Base-by-base conservation (phyloP, 2,329 filamentous ascomycete genomes). In the Plenodomus biglobosus region DNA sequence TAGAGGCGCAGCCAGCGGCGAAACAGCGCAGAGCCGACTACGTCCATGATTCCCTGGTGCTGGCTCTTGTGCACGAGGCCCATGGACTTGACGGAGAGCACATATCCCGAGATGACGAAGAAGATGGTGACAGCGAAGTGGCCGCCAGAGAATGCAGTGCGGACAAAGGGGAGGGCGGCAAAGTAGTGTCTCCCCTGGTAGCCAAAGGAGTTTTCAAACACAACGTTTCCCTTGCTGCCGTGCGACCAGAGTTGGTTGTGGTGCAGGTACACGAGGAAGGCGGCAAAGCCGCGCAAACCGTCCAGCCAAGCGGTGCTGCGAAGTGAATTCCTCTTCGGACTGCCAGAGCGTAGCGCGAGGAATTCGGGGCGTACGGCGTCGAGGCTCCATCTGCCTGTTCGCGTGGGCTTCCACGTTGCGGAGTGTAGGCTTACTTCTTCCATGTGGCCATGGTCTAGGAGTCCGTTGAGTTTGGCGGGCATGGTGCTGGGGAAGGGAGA, bases 241-340 rank as follows among this genome's bases (percentile, higher is more conserved):
- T 70, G 67, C 8, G 86, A 7, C 75, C 75, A 71, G 52, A 64
- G 21, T 65, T 68, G 47, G 64, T 72, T 65, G 83, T 84, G 38
- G 44, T 85, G 81, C 56, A 79, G 75, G 65, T 86, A 87, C 13
- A 88, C 85, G 21, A 87, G 64, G 22, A 88, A 76, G 2, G 85
- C 83, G 3, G 85, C 84, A 52, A 87, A 85, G 3, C 85, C 85
- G 61, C 85, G 74, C 13, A 88, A 72, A 13, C 85, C 85, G 56
- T 88, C 85, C 17, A 85, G 75, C 67, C 67, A 71, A 6, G 68
- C 65, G 40, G 68, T 71, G 40, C 51, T 57, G 40, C 66, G 52
- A 3, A 60, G 35, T 18, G 55, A 44, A 15, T 62, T 61, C 21
- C 10, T 46, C 38, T 65, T 67, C 6, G 58, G 48, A 21, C 39